A percentile compares a stretch with the other conserved stretches of the same genome.
Conservation (phyloP, 2,329 filamentous ascomycete species). For the Aaosphaeria pasadenensis region DNA sequence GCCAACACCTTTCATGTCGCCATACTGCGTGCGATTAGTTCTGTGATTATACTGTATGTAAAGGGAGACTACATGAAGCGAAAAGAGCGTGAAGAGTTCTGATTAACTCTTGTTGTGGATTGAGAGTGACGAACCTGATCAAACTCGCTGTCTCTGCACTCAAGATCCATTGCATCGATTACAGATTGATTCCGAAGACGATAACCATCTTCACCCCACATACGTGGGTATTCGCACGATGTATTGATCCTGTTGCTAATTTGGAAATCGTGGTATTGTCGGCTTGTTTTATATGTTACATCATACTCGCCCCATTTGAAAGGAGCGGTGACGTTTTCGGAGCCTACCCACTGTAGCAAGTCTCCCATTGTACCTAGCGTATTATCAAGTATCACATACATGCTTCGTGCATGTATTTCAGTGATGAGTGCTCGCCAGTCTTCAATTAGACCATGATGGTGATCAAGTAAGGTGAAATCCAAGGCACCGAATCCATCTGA, state of each 20-base stretch:
- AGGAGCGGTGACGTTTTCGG: slow-evolving; percentile 55
- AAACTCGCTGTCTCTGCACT: slow-evolving; percentile 63
- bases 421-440: slow-evolving; percentile 57
- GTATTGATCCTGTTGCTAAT: slow-evolving; percentile 48
- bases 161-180: slow-evolving; percentile 24
- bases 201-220: slow-evolving; percentile 59
- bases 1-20: slow-evolving; percentile 59
- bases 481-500: slow-evolving; percentile 58
- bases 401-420: slow-evolving; percentile 59
- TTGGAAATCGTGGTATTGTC: slow-evolving; percentile 58
- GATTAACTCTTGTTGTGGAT: background rate
- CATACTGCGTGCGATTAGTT: slow-evolving; percentile 43
- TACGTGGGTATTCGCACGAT: slow-evolving; percentile 57
- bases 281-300: slow-evolving; percentile 54
- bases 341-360: slow-evolving; percentile 61
- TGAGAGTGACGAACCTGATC: slow-evolving; percentile 36
- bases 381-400: slow-evolving; percentile 67
- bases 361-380: slow-evolving; percentile 65
- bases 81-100: background rate
- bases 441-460: slow-evolving; percentile 59
- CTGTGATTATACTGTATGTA: no score
- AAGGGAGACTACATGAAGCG: slow-evolving; percentile 1
- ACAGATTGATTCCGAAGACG: slow-evolving; percentile 47
- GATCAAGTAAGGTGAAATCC: slow-evolving; percentile 62
- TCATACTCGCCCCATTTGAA: slow-evolving; percentile 52